Evolutionary conservation across 306 rosid species (phyloP).

Genomic region (Datisca glomerata): DNA sequence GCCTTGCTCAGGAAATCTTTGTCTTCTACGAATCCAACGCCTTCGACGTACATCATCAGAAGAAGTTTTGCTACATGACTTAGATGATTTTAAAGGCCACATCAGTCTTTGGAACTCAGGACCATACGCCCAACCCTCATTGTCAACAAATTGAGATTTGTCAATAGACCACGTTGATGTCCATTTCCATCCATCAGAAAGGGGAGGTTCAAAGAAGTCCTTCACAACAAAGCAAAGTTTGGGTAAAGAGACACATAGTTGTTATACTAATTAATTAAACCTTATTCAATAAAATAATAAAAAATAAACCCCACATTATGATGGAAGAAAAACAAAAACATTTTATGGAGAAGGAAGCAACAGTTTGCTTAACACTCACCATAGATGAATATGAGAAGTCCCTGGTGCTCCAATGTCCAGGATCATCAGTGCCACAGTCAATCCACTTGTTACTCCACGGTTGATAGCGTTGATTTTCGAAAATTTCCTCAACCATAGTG

Average conservation of each 20-base stretch:
- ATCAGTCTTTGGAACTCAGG: slow-evolving; percentile 35
- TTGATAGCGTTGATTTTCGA: slow-evolving; percentile 60
- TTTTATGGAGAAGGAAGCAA: not conserved
- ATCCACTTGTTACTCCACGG: slow-evolving; percentile 54
- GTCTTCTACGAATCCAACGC: slow-evolving; percentile 61
- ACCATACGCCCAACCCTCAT: slow-evolving; percentile 80
- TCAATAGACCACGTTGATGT: slow-evolving; percentile 57
- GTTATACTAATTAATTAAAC: not conserved
- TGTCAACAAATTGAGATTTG: slow-evolving; percentile 58
- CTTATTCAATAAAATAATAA: not conserved
- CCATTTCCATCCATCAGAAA: slow-evolving; percentile 76
- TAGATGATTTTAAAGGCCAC: slow-evolving; percentile 68
- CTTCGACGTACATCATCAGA: slow-evolving; percentile 60
- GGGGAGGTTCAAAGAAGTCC: slow-evolving; percentile 87
- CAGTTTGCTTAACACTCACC: slow-evolving; percentile 24
- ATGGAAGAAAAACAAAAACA: slow-evolving; percentile 6
- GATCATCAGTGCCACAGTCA: slow-evolving; percentile 24
- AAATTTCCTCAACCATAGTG: slow-evolving; percentile 41
- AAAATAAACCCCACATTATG: not conserved
- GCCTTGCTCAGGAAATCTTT: slow-evolving; percentile 23
- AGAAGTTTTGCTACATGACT: slow-evolving; percentile 36
- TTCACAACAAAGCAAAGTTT: slow-evolving; percentile 24
- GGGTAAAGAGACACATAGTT: slow-evolving; percentile 8
- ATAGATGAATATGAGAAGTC: slow-evolving; percentile 50
- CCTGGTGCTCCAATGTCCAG: slow-evolving; percentile 61